Conservation (phyloP, 2,329 filamentous ascomycete species). For the Lasiodiplodia gonubiensis region DNA sequence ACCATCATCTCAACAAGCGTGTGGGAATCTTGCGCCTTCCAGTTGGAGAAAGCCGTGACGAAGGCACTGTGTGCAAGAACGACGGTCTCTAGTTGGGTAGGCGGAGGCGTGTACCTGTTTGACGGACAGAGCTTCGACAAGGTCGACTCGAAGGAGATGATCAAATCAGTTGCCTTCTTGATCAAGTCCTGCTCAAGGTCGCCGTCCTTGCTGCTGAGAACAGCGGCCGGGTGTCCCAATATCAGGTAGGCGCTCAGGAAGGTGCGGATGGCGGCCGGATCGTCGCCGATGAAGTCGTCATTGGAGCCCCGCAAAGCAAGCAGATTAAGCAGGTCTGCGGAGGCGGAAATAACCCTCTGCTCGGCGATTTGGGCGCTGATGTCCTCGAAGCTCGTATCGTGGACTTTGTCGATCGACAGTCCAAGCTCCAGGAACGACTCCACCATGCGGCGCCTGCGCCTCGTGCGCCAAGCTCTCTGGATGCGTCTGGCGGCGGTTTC, state of each 20-base stretch:
- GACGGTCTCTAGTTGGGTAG: slow-evolving; percentile 66
- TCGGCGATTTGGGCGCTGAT: slow-evolving; percentile 72
- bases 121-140: slow-evolving; percentile 68
- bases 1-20: slow-evolving; percentile 83
- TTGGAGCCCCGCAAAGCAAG: slow-evolving; percentile 68
- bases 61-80: slow-evolving; percentile 75
- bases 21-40: slow-evolving; percentile 81
- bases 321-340: slow-evolving; percentile 70
- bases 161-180: slow-evolving; percentile 75
- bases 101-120: slow-evolving; percentile 71
- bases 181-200: slow-evolving; percentile 74
- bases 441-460: slow-evolving; percentile 64
- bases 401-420: slow-evolving; percentile 72
- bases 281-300: slow-evolving; percentile 66
- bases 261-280: slow-evolving; percentile 74
- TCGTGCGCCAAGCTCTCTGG: slow-evolving; percentile 72
- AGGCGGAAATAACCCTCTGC: slow-evolving; percentile 68
- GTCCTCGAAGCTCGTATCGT: slow-evolving; percentile 74
- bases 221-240: slow-evolving; percentile 76
- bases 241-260: slow-evolving; percentile 83
- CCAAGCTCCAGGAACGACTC: slow-evolving; percentile 69
- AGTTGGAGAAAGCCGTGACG: slow-evolving; percentile 78
- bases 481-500: slow-evolving; percentile 70
- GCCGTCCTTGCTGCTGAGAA: slow-evolving; percentile 76
- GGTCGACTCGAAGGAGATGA: slow-evolving; percentile 78